These are phyloP conservation scores for Paracamarosporium sp. DNA, from an alignment of 2,329 filamentous ascomycete genomes.

Conservation along the genomic window DNA sequence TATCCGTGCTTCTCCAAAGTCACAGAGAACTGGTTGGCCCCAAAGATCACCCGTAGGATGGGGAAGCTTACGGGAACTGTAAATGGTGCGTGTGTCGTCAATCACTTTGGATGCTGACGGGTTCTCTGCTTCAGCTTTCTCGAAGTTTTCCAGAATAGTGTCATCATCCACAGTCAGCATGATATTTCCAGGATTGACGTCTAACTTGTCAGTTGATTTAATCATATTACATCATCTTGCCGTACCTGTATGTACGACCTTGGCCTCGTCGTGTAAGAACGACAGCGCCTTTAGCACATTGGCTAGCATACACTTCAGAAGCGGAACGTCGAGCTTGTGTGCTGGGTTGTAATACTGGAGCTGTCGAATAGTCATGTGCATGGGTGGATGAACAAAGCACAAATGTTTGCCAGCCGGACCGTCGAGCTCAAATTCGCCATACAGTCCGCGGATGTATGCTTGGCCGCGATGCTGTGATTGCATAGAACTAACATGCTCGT, in stretches of 20 bases:
- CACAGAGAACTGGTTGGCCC: slow-evolving; percentile 46
- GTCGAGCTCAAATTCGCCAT: slow-evolving; percentile 25
- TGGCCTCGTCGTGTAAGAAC: slow-evolving; percentile 52
- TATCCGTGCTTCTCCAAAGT: slow-evolving; percentile 46
- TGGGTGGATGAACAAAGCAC: slow-evolving; percentile 32
- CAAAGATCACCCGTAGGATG: slow-evolving; percentile 33
- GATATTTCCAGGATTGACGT: slow-evolving; percentile 55
- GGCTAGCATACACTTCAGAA: slow-evolving; percentile 39
- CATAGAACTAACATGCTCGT: slow-evolving; percentile 33
- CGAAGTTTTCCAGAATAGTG: slow-evolving; percentile 46
- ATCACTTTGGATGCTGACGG: slow-evolving; percentile 50
- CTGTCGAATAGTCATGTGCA: slow-evolving; percentile 37
- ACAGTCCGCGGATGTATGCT: slow-evolving; percentile 27
- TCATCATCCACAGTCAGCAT: slow-evolving; percentile 46
- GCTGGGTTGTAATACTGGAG: slow-evolving; percentile 28
- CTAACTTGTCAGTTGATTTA: too few species aligned
- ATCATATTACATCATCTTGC: slow-evolving; percentile 20
- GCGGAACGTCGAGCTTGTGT: slow-evolving; percentile 21
- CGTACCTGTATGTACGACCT: slow-evolving; percentile 55
- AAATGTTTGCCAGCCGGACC: slow-evolving; percentile 30
- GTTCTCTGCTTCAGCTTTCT: slow-evolving; percentile 42
- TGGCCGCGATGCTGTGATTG: slow-evolving; percentile 28
- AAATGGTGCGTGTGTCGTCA: slow-evolving; percentile 25
- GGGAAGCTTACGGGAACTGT: slow-evolving; percentile 34
- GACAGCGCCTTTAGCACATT: slow-evolving; percentile 52